A percentile compares a stretch with the other conserved stretches of the same genome.
Conservation (phyloP, 2,329 filamentous ascomycete species). For the Alternaria atra region DNA sequence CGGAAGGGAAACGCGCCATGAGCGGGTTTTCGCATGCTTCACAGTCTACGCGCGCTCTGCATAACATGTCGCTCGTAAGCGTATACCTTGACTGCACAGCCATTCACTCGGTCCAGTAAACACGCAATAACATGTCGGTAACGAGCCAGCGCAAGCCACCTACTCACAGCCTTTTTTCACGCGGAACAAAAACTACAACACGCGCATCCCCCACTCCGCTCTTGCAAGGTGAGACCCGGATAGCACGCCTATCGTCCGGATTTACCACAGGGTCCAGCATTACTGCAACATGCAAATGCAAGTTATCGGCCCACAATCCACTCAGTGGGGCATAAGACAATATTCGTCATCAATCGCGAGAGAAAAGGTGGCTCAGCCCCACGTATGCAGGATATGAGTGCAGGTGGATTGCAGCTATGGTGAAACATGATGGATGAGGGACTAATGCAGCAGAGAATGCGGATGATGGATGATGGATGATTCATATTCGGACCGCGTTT, state of each 20-base stretch:
- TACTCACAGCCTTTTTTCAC: not conserved
- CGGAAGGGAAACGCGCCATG: not conserved
- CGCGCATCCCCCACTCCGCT: constrained; percentile 1
- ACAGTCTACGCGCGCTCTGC: not conserved
- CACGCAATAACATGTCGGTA: not conserved
- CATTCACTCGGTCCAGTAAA: not conserved
- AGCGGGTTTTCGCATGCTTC: constrained; percentile 1
- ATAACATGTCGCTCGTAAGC: not conserved
- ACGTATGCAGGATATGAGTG: constrained; percentile 1
- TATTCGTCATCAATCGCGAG: not conserved
- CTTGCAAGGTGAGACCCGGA: not conserved
- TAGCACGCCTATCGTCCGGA: not conserved
- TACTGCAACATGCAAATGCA: constrained; percentile 1
- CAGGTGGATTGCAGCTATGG: constrained; percentile 1
- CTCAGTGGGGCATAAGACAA: not conserved
- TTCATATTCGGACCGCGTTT: constrained; percentile 3
- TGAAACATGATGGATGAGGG: constrained; percentile 2
- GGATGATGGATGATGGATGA: constrained; percentile 3
- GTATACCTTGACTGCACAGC: not conserved
- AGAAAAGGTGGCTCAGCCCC: not conserved
- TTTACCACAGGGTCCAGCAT: constrained; percentile 8
- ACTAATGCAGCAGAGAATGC: constrained; percentile 6
- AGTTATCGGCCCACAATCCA: not conserved
- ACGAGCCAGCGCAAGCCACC: constrained; percentile 2
- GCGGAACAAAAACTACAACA: not conserved